Conservation (phyloP, 306 rosid genomes). For the Abrus pulchellus region DNA sequence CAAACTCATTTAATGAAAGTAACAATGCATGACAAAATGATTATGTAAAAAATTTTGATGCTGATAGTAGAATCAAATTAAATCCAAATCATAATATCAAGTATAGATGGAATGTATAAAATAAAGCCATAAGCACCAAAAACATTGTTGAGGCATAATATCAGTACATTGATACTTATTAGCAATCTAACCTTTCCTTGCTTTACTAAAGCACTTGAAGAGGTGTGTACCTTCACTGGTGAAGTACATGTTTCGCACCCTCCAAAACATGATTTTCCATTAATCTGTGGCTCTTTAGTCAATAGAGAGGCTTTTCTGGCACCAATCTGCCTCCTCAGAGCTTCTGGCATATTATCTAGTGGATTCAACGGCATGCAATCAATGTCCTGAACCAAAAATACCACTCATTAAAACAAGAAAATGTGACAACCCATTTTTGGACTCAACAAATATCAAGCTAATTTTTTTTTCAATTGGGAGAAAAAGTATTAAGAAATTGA, state of each 20-base stretch:
- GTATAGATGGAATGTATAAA: conserved; percentile 8
- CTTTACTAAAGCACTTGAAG: conserved; percentile 55
- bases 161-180: conserved; percentile 20
- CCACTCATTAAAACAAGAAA: conserved; percentile 39
- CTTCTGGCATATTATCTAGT: conserved; percentile 85
- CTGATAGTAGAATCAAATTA: background rate
- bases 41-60: background rate
- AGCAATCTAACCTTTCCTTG: conserved; percentile 61
- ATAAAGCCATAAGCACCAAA: conserved; percentile 28
- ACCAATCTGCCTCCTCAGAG: conserved; percentile 63
- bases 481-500: conserved; percentile 4
- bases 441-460: conserved; percentile 23
- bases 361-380: conserved; percentile 95
- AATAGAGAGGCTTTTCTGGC: conserved; percentile 53
- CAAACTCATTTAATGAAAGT: conserved; percentile 3
- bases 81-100: background rate
- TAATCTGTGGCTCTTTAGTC: conserved; percentile 57
- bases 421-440: conserved; percentile 7
- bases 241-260: conserved; percentile 54
- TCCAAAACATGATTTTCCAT: conserved; percentile 60
- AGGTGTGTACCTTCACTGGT: conserved; percentile 56
- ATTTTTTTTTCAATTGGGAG: conserved; percentile 26
- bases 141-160: conserved; percentile 17
- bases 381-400: conserved; percentile 69
- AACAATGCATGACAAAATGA: background rate